phyloP scores from a whole-genome alignment of 495 filamentous ascomycete species.

The Halenospora varia region DNA sequence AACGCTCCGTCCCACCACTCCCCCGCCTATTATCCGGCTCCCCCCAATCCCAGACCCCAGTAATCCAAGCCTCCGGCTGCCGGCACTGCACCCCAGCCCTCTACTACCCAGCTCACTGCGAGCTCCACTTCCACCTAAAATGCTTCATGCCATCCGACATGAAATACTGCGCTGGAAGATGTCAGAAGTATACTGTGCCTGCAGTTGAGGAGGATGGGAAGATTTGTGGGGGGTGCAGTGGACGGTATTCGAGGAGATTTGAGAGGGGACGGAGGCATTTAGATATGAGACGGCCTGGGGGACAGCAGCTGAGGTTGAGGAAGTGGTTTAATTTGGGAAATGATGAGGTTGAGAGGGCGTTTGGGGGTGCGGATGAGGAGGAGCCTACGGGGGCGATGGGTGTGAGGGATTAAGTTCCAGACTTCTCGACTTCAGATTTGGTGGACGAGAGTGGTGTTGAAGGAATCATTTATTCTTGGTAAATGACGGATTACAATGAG shows the following conservation, averaged over 20 bases:
- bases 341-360: no score
- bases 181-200: constrained; percentile 5
- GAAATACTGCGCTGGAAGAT: constrained; percentile 4
- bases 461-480: no score
- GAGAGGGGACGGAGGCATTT: background rate
- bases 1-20: no score
- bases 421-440: no score
- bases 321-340: background rate
- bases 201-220: background rate
- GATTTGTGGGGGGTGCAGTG: background rate
- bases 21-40: constrained; percentile 1
- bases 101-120: constrained; percentile 19
- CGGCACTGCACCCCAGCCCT: constrained; percentile 14
- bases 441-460: no score
- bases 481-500: no score
- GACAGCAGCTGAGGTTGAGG: background rate
- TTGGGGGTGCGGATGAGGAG: no score
- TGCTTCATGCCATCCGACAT: constrained; percentile 9
- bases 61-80: constrained; percentile 2
- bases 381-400: no score
- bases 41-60: constrained; percentile 1
- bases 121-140: constrained; percentile 17
- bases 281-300: background rate
- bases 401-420: no score
- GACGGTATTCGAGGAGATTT: background rate